Evolutionary conservation across 148 eudicot species (phyloP).

Genomic region (Fagopyrum homotropicum): DNA sequence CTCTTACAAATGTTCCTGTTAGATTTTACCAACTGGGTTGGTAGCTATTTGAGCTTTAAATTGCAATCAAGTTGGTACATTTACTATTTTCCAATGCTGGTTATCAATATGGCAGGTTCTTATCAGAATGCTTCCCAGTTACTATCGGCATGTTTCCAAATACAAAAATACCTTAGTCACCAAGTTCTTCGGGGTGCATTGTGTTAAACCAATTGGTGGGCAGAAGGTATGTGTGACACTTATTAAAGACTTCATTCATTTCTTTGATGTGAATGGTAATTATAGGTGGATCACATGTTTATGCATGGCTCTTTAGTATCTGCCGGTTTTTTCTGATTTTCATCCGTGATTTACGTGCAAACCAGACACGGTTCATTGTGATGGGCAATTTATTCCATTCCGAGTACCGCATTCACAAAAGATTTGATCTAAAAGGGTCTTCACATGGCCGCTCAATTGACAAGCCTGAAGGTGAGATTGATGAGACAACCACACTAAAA

Average conservation of each 20-base stretch:
- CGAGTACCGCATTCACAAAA: constrained; percentile 76
- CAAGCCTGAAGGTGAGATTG: constrained; percentile 82
- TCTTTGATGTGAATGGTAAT: not conserved
- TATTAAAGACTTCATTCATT: not conserved
- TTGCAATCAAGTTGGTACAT: not conserved
- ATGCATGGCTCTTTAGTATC: not conserved
- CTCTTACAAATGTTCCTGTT: not conserved
- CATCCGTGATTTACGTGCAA: not conserved
- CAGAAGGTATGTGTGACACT: constrained; percentile 30
- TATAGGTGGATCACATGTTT: not conserved
- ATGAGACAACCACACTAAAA: constrained; percentile 92
- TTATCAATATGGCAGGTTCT: constrained; percentile 41
- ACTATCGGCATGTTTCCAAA: constrained; percentile 51
- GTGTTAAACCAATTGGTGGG: constrained; percentile 61
- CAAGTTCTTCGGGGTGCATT: constrained; percentile 69
- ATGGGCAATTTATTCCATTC: constrained; percentile 97
- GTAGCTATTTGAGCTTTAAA: not conserved
- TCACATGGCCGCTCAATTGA: constrained; percentile 86
- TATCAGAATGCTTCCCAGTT: constrained; percentile 65
- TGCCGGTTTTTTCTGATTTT: not conserved
- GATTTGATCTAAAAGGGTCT: constrained; percentile 94
- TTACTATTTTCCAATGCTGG: not conserved
- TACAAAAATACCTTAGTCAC: constrained; percentile 59
- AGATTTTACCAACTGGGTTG: not conserved
- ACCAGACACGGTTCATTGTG: constrained; percentile 83